Conservation (phyloP, 2,329 filamentous ascomycete genomes). For the Colletotrichum kahawae region DNA sequence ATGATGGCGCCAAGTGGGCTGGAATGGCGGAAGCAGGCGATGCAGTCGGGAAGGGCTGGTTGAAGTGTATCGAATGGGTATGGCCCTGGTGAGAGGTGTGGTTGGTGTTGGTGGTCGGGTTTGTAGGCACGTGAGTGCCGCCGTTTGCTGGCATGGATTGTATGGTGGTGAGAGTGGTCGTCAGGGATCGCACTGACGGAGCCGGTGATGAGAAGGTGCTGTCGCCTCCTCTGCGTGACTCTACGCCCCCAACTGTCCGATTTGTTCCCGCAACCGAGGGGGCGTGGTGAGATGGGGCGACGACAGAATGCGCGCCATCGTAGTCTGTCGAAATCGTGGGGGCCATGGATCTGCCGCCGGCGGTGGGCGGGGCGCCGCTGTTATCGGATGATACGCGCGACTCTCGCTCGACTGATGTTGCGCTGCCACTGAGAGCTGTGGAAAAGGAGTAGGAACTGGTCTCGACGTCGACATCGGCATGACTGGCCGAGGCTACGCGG, state of each 20-base stretch:
- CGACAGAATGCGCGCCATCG: slow-evolving; percentile 76
- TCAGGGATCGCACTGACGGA: slow-evolving; percentile 79
- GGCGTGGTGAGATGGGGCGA: slow-evolving; percentile 74
- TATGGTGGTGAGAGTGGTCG: slow-evolving; percentile 85
- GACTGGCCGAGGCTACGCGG: slow-evolving; percentile 45
- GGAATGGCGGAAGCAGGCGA: slow-evolving; percentile 76
- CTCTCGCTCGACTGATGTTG: slow-evolving; percentile 57
- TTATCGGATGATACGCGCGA: slow-evolving; percentile 68
- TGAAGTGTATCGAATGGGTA: slow-evolving; percentile 63
- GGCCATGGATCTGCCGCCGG: slow-evolving; percentile 74
- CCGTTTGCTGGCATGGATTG: slow-evolving; percentile 63
- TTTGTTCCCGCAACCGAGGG: slow-evolving; percentile 75
- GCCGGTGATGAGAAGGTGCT: slow-evolving; percentile 85
- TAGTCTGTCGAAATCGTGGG: slow-evolving; percentile 85
- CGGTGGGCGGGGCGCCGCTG: slow-evolving; percentile 60
- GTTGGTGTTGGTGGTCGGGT: slow-evolving; percentile 43
- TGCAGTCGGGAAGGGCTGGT: slow-evolving; percentile 67
- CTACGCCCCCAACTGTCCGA: slow-evolving; percentile 69
- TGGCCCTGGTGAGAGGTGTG: slow-evolving; percentile 33
- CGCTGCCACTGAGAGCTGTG: slow-evolving; percentile 59
- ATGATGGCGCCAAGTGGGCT: slow-evolving; percentile 64
- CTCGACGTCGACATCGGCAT: slow-evolving; percentile 24
- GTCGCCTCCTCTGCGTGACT: slow-evolving; percentile 72
- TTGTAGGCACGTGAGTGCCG: slow-evolving; percentile 22
- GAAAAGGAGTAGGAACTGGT: slow-evolving; percentile 59